Percentiles rank a stretch among this genome's conserved stretches.
These are phyloP conservation scores for Domatiomyces globalis DNA, from an alignment of 2,329 filamentous ascomycete genomes.

Conservation along the genomic window DNA sequence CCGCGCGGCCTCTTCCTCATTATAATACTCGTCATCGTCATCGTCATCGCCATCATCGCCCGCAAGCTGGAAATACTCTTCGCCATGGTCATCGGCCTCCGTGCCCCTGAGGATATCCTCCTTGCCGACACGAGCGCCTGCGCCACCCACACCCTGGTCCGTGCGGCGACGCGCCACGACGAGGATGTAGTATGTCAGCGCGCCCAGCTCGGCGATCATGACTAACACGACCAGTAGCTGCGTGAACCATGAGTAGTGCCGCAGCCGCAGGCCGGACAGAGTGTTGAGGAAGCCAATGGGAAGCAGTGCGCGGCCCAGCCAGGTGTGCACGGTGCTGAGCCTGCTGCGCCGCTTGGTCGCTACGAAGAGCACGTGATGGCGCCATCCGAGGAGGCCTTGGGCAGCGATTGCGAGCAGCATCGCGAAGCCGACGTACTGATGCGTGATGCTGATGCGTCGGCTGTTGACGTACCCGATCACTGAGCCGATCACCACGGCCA, in stretches of 20 bases:
- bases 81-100: constrained; percentile 11
- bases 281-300: constrained; percentile 18
- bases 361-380: constrained; percentile 26
- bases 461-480: constrained; percentile 31
- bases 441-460: constrained; percentile 29
- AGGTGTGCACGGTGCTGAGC: constrained; percentile 19
- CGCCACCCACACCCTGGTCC: neutral
- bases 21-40: constrained; percentile 7
- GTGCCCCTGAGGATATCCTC: constrained; percentile 3
- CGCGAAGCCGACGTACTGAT: constrained; percentile 35
- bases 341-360: constrained; percentile 10
- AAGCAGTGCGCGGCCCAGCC: constrained; percentile 19
- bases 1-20: neutral
- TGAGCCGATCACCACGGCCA: constrained; percentile 26
- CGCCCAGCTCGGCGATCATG: constrained; percentile 12
- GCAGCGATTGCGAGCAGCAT: constrained; percentile 23
- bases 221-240: constrained; percentile 11
- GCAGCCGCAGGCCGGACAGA: constrained; percentile 13
- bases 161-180: constrained; percentile 3
- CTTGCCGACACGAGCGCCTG: constrained; percentile 1
- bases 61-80: constrained; percentile 19
- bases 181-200: constrained; percentile 6
- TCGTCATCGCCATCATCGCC: constrained; percentile 16
- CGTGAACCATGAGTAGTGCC: constrained; percentile 17
- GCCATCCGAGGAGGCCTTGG: constrained; percentile 27